phyloP scores from a whole-genome alignment of 2,329 filamentous ascomycete genomes.

The Fusarium cicatricum region DNA sequence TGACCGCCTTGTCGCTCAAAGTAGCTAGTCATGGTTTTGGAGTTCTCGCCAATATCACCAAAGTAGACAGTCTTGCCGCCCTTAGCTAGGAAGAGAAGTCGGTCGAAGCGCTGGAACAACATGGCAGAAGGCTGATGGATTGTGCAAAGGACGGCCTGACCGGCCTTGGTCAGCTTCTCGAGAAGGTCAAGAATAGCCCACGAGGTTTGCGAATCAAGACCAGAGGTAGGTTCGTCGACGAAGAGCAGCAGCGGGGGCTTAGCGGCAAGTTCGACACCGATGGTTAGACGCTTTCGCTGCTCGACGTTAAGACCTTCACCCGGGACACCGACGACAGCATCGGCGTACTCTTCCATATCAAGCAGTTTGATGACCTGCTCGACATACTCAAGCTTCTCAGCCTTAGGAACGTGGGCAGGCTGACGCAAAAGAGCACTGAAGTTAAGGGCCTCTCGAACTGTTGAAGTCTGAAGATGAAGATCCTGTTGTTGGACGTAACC shows the following conservation, averaged over 20 bases:
- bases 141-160: slow-evolving; percentile 94
- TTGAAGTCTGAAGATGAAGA: slow-evolving; percentile 83
- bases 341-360: slow-evolving; percentile 89
- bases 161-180: slow-evolving; percentile 87
- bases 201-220: slow-evolving; percentile 90
- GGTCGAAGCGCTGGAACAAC: slow-evolving; percentile 90
- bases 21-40: slow-evolving; percentile 72
- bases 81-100: slow-evolving; percentile 78
- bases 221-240: slow-evolving; percentile 93
- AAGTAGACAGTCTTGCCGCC: slow-evolving; percentile 85
- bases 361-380: slow-evolving; percentile 90
- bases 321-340: slow-evolving; percentile 88
- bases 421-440: slow-evolving; percentile 90
- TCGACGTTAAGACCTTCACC: slow-evolving; percentile 84
- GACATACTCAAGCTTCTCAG: slow-evolving; percentile 87
- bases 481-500: slow-evolving; percentile 95
- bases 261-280: slow-evolving; percentile 94
- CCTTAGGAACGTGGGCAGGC: slow-evolving; percentile 73
- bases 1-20: slow-evolving; percentile 77
- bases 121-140: slow-evolving; percentile 98
- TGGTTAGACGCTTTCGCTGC: slow-evolving; percentile 81
- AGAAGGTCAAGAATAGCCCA: slow-evolving; percentile 91
- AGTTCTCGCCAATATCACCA: slow-evolving; percentile 78
- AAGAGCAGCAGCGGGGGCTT: slow-evolving; percentile 91
- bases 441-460: slow-evolving; percentile 85